Evolutionary conservation across 2,329 filamentous ascomycete species (phyloP).

Genomic region (Diaporthe destruens): DNA sequence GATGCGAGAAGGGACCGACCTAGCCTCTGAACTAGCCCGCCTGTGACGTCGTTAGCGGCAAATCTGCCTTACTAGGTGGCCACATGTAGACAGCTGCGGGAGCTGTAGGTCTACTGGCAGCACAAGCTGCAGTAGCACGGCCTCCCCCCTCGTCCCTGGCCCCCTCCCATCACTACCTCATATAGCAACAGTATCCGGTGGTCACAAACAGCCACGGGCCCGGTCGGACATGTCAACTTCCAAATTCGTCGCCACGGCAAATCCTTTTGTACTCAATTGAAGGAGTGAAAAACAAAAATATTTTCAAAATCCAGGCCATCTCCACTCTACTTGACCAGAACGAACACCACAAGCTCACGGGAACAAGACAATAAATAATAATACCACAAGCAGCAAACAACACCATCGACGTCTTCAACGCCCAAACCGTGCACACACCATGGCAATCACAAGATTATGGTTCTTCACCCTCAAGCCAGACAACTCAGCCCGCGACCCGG

Average conservation of each 20-base stretch:
- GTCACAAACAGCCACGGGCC: slow-evolving; percentile 6
- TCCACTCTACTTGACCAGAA: background rate
- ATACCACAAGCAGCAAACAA: background rate
- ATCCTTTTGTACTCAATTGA: slow-evolving; percentile 9
- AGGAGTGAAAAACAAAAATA: background rate
- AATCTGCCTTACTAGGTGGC: background rate
- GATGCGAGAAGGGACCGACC: slow-evolving; percentile 9
- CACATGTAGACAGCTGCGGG: too few relatives aligned
- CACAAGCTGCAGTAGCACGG: slow-evolving; percentile 4
- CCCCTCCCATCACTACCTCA: slow-evolving; percentile 19
- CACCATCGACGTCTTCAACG: background rate
- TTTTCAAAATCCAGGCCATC: background rate
- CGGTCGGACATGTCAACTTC: slow-evolving; percentile 24
- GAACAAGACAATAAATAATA: background rate
- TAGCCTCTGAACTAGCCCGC: slow-evolving; percentile 22
- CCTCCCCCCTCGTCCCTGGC: background rate
- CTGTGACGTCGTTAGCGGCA: slow-evolving; percentile 31
- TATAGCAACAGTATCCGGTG: slow-evolving; percentile 1
- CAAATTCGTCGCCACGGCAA: slow-evolving; percentile 17
- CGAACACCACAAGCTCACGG: background rate
- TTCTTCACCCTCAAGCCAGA: slow-evolving; percentile 40
- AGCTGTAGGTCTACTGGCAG: background rate
- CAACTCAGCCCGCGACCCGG: slow-evolving; percentile 34
- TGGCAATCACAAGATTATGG: slow-evolving; percentile 42
- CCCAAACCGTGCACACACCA: background rate